Evolutionary conservation across 2,329 filamentous ascomycete genomes (phyloP).

Genomic region (Cercospora janseana): DNA sequence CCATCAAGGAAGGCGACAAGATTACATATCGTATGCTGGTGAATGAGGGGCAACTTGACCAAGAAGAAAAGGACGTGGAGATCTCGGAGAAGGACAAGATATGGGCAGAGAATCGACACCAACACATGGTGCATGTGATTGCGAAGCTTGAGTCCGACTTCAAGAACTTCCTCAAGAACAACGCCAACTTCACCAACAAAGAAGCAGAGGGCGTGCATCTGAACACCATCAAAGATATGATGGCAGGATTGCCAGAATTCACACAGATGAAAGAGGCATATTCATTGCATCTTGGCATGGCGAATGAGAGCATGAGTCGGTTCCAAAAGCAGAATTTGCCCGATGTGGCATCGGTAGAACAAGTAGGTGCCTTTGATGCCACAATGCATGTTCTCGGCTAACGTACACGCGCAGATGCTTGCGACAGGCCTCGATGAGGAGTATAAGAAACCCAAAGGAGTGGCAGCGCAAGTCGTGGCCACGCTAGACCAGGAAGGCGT

Average conservation of each 20-base stretch:
- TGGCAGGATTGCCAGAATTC: conserved; percentile 90
- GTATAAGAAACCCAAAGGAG: conserved; percentile 82
- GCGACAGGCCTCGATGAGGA: conserved; percentile 93
- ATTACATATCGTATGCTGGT: conserved; percentile 77
- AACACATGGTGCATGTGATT: conserved; percentile 97
- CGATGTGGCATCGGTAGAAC: conserved; percentile 84
- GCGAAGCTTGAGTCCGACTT: conserved; percentile 92
- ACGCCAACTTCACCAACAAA: conserved; percentile 82
- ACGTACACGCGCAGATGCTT: conserved; percentile 56
- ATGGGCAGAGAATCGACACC: conserved; percentile 91
- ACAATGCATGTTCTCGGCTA: not conserved
- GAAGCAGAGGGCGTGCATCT: conserved; percentile 67
- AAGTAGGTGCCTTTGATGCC: conserved; percentile 48
- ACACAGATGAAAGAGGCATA: conserved; percentile 95
- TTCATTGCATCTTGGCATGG: conserved; percentile 92
- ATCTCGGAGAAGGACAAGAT: conserved; percentile 87
- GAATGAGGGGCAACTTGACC: conserved; percentile 68
- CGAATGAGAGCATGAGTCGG: conserved; percentile 91
- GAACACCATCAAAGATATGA: conserved; percentile 94
- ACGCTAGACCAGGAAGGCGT: conserved; percentile 84
- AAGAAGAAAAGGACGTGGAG: conserved; percentile 86
- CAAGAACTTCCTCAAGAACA: conserved; percentile 83
- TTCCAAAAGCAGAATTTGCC: conserved; percentile 82
- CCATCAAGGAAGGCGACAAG: conserved; percentile 84
- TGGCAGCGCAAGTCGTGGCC: conserved; percentile 79